phyloP scores from a whole-genome alignment of 2,329 filamentous ascomycete species.

The Exophiala oligosperma region DNA sequence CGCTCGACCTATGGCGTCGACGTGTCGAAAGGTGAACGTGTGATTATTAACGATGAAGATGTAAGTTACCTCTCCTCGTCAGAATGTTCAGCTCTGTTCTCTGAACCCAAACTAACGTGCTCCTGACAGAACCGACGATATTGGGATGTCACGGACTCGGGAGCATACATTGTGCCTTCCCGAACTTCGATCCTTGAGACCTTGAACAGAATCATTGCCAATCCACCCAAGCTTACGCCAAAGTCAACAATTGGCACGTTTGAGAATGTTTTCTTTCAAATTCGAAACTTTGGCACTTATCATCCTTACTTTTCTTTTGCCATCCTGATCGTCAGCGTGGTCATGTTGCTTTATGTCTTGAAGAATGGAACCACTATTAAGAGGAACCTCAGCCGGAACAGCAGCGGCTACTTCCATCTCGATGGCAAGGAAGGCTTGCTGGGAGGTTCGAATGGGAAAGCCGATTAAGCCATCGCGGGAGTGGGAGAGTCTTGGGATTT shows the following conservation, averaged over 20 bases:
- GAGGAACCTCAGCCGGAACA: constrained; percentile 32
- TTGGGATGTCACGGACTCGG: constrained; percentile 89
- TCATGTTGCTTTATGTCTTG: constrained; percentile 36
- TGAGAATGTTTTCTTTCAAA: constrained; percentile 48
- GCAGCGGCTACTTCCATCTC: constrained; percentile 47
- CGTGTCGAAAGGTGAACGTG: constrained; percentile 78
- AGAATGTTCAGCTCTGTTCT: neutral
- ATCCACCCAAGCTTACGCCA: constrained; percentile 49
- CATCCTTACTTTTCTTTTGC: constrained; percentile 47
- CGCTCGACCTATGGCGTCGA: constrained; percentile 92
- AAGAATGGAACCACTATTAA: constrained; percentile 28
- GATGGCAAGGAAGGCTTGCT: constrained; percentile 51
- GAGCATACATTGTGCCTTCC: constrained; percentile 84
- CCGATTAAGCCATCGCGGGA: constrained; percentile 38
- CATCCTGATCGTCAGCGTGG: constrained; percentile 39
- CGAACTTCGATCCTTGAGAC: constrained; percentile 91
- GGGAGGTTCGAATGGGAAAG: constrained; percentile 43
- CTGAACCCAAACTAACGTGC: no score
- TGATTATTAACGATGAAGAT: constrained; percentile 96
- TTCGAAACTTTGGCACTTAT: constrained; percentile 42
- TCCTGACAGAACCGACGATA: constrained; percentile 75
- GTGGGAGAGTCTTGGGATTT: neutral
- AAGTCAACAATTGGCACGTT: constrained; percentile 51
- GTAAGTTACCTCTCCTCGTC: constrained; percentile 57
- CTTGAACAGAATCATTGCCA: constrained; percentile 52